phyloP scores from a whole-genome alignment of 257 asterid genomes.

The Solanum lycopersicoides region DNA sequence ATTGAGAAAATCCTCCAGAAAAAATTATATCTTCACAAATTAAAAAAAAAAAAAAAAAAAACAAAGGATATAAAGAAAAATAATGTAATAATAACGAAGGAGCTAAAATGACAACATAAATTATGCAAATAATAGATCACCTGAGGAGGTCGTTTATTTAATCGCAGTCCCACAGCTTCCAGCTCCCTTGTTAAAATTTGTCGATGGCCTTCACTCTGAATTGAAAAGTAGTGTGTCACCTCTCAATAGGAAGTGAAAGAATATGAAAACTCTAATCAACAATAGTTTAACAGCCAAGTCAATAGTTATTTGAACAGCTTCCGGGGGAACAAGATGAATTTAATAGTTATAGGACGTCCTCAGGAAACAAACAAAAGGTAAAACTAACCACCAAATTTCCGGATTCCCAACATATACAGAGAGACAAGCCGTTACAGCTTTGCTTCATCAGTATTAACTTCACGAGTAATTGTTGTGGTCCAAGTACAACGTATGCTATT shows the following conservation, averaged over 20 bases:
- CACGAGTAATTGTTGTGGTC: not conserved
- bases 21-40: not conserved
- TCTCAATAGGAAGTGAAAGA: not conserved
- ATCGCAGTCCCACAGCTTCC: constrained; percentile 97
- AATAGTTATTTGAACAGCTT: not conserved
- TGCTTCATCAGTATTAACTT: not conserved
- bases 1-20: not conserved
- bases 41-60: not conserved
- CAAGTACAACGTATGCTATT: not conserved
- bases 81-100: not conserved
- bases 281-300: not conserved
- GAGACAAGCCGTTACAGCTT: not conserved
- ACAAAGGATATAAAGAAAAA: not conserved
- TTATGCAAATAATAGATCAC: constrained; percentile 22
- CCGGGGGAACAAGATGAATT: not conserved
- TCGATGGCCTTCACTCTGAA: constrained; percentile 97
- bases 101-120: not conserved
- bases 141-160: constrained; percentile 90
- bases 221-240: not conserved
- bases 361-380: not conserved
- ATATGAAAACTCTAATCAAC: not conserved
- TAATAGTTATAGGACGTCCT: not conserved
- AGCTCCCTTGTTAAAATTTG: constrained; percentile 91
- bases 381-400: not conserved
- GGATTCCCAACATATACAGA: not conserved